Base-by-base conservation (phyloP, 2,329 filamentous ascomycete genomes). In the Penicillium thymicola region DNA sequence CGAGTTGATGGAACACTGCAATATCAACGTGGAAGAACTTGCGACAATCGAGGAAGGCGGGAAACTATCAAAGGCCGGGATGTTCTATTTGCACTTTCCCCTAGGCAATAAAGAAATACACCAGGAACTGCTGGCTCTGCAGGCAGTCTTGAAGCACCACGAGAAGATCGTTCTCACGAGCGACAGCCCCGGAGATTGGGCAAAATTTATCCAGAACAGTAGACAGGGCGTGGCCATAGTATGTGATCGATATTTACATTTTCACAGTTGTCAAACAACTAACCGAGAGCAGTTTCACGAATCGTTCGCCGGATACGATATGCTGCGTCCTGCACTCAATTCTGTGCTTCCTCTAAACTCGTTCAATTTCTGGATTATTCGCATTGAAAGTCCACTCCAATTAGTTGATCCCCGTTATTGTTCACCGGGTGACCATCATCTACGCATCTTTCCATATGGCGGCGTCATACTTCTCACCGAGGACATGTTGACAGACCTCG, bases 401-500 rank as follows among this genome's bases (percentile, higher is more conserved):
- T 55, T 63, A 25, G 48, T 64, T 36, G 61, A 68, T 43, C 41
- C 55, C 16, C 51, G 56, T 25, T 55, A 34, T 27, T 40, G n/a
- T 30, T 36, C 27, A 2, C 18, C 46, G 14, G 18, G 27, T 3
- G 55, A 60, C 4, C 60, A 74, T 45, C 65, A 72, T 27, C 66
- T 74, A 55, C 69, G 72, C 14, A 58, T 78, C 5, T 77, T 78
- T 30, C 71, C 72, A 7, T 59, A 68, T 44, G 75, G 75, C 8
- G 64, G 61, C 9, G 71, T 71, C 1, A 67, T 76, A 27, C 66
- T 79, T 7, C 57, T 79, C 16, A 76, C 76, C 1, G 75, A 78
- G 56, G 75, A 76, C 43, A 64, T 74, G 13, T 70, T 58, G 51
- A 59, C 42, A 23, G 66, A 74, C 8, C 63, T 70, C 0, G 60